Evolutionary conservation across 805 yeast species (phyloP).

Genomic region (Saturnispora saitoi): DNA sequence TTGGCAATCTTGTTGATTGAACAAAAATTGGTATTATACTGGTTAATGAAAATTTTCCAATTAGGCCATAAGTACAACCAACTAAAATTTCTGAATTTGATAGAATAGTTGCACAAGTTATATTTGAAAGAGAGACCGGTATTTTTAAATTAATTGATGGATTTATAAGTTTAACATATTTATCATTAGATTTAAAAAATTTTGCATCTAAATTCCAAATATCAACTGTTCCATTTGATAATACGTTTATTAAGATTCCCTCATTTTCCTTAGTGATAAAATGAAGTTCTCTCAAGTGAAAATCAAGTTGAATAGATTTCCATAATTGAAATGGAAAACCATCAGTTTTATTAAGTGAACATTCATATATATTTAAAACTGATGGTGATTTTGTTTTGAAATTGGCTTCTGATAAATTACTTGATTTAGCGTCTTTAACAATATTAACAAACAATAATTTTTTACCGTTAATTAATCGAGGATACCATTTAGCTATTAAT

Average conservation of each 20-base stretch:
- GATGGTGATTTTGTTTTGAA: slow-evolving; percentile 13
- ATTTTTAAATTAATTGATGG: slow-evolving; percentile 14
- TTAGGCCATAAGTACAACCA: slow-evolving; percentile 24
- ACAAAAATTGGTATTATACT: slow-evolving; percentile 19
- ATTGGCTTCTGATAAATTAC: slow-evolving; percentile 12
- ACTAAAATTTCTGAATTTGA: slow-evolving; percentile 18
- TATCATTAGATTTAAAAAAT: slow-evolving; percentile 9
- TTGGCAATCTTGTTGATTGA: slow-evolving; percentile 17
- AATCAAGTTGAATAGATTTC: slow-evolving; percentile 18
- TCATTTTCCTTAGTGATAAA: slow-evolving; percentile 16
- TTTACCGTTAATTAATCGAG: slow-evolving; percentile 13
- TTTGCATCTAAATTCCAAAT: slow-evolving; percentile 18
- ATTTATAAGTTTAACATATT: slow-evolving; percentile 5
- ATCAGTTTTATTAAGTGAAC: slow-evolving; percentile 8
- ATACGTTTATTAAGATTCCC: slow-evolving; percentile 20
- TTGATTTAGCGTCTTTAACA: slow-evolving; percentile 7
- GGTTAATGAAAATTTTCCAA: slow-evolving; percentile 22
- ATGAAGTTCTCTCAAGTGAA: slow-evolving; percentile 22
- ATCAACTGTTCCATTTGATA: slow-evolving; percentile 22
- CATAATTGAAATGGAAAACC: slow-evolving; percentile 4
- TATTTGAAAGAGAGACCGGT: slow-evolving; percentile 9
- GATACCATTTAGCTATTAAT: slow-evolving; percentile 21
- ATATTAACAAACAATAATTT: slow-evolving; percentile 25
- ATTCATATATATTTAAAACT: slow-evolving; percentile 19
- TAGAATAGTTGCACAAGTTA: slow-evolving; percentile 24